Conservation (phyloP, 176 grass and related monocot species). For the Tuctoria greenei region DNA sequence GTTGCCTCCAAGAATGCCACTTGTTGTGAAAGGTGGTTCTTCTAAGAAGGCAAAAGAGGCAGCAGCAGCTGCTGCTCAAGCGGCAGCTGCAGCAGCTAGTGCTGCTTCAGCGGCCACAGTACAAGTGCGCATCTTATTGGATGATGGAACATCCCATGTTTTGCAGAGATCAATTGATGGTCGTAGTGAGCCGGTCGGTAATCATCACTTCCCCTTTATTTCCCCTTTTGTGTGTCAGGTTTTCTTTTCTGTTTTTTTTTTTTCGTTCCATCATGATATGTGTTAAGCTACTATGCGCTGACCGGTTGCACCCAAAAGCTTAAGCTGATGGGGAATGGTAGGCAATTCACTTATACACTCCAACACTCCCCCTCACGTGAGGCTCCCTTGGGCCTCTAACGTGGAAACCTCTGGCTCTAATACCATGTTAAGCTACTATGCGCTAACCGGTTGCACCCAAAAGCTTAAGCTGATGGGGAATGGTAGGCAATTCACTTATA, state of each 20-base stretch:
- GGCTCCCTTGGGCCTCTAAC: no score
- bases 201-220: slow-evolving; percentile 18
- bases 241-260: not conserved
- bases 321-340: no score
- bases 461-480: no score
- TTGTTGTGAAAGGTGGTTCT: slow-evolving; percentile 80
- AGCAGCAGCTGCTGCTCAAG: slow-evolving; percentile 87
- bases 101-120: slow-evolving; percentile 87
- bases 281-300: no score
- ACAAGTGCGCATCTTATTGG: slow-evolving; percentile 95
- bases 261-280: not conserved
- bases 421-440: no score
- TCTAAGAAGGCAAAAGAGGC: slow-evolving; percentile 99
- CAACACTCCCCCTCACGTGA: no score
- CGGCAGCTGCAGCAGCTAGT: slow-evolving; percentile 79
- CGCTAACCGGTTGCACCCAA: no score
- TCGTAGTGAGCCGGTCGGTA: slow-evolving; percentile 80
- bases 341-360: no score
- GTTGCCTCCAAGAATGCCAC: slow-evolving; percentile 82
- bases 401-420: no score
- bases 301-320: no score
- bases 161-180: slow-evolving; percentile 92
- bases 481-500: no score
- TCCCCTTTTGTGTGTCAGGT: not conserved
- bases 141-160: slow-evolving; percentile 93